Evolutionary conservation across 768 basidiomycete species (phyloP).

Genomic region (Suillus luteus): DNA sequence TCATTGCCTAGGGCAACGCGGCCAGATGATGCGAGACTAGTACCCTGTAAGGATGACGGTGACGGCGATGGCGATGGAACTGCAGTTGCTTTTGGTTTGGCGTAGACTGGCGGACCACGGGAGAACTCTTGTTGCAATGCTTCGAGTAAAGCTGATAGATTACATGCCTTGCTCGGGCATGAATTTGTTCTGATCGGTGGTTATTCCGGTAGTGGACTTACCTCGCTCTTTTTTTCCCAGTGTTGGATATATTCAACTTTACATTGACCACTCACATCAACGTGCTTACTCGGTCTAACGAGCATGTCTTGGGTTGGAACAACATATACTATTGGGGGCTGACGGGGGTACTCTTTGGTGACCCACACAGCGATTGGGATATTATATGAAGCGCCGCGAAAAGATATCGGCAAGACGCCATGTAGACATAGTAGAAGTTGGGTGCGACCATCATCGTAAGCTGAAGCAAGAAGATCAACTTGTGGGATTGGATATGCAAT

Average conservation of each 20-base stretch:
- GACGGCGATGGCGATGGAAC: slow-evolving; percentile 23
- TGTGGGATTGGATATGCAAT: slow-evolving; percentile 18
- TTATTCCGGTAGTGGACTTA: slow-evolving; percentile 37
- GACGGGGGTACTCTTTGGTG: slow-evolving; percentile 77
- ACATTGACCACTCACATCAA: slow-evolving; percentile 83
- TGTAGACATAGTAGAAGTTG: slow-evolving; percentile 90
- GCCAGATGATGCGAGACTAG: slow-evolving; percentile 22
- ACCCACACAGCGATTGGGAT: slow-evolving; percentile 93
- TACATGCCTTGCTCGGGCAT: slow-evolving; percentile 61
- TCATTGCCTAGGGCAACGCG: slow-evolving; percentile 20
- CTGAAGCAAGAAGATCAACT: slow-evolving; percentile 40
- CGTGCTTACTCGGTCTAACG: slow-evolving; percentile 68
- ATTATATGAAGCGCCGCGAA: slow-evolving; percentile 78
- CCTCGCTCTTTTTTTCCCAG: slow-evolving; percentile 87
- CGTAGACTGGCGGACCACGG: slow-evolving; percentile 83
- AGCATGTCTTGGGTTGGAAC: slow-evolving; percentile 92
- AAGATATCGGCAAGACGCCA: slow-evolving; percentile 88
- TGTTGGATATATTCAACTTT: slow-evolving; percentile 66
- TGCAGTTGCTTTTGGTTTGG: slow-evolving; percentile 59
- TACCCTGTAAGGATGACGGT: slow-evolving; percentile 21
- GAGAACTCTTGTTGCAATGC: slow-evolving; percentile 85
- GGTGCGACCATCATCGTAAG: slow-evolving; percentile 92
- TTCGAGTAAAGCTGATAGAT: slow-evolving; percentile 69
- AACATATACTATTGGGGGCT: slow-evolving; percentile 86
- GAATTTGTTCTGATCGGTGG: slow-evolving; percentile 12